phyloP scores from a whole-genome alignment of 73 alveolate genomes.

The Paramecium tetraurelia region DNA sequence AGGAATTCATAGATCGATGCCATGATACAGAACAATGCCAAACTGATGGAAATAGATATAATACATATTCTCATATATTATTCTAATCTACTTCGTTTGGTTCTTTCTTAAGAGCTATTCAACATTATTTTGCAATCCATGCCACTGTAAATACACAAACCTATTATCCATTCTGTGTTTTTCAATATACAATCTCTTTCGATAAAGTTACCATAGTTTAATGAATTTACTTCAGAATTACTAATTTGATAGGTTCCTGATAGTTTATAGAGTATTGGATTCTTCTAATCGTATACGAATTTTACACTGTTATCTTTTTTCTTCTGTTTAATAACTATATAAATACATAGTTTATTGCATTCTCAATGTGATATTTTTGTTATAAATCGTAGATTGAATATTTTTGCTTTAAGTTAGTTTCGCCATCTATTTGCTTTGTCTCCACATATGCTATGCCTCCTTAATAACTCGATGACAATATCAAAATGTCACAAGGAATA shows the following conservation, averaged over 20 bases:
- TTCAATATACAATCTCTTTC: slow-evolving; percentile 87
- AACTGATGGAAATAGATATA: background rate
- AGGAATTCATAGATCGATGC: slow-evolving; percentile 38
- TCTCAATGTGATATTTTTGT: background rate
- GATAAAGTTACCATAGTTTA: slow-evolving; percentile 69
- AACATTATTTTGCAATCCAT: slow-evolving; percentile 91
- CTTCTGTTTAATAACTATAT: slow-evolving; percentile 23
- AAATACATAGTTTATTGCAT: slow-evolving; percentile 31
- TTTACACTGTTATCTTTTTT: slow-evolving; percentile 65
- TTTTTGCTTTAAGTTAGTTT: slow-evolving; percentile 86
- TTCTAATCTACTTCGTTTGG: slow-evolving; percentile 71
- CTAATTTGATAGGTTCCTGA: slow-evolving; percentile 13
- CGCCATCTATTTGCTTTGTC: slow-evolving; percentile 92
- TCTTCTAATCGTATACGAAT: slow-evolving; percentile 67
- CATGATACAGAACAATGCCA: slow-evolving; percentile 21
- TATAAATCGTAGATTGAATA: slow-evolving; percentile 24
- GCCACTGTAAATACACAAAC: slow-evolving; percentile 92
- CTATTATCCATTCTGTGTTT: slow-evolving; percentile 81
- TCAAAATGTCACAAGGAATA: slow-evolving; percentile 75
- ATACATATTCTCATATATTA: slow-evolving; percentile 46
- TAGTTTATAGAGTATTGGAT: slow-evolving; percentile 34
- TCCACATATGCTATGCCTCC: slow-evolving; percentile 72
- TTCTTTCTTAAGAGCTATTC: slow-evolving; percentile 82
- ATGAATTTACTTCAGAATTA: background rate
- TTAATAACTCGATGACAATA: slow-evolving; percentile 56